Evolutionary conservation across 2,329 filamentous ascomycete genomes (phyloP).

Genomic region (Nakataea oryzae): DNA sequence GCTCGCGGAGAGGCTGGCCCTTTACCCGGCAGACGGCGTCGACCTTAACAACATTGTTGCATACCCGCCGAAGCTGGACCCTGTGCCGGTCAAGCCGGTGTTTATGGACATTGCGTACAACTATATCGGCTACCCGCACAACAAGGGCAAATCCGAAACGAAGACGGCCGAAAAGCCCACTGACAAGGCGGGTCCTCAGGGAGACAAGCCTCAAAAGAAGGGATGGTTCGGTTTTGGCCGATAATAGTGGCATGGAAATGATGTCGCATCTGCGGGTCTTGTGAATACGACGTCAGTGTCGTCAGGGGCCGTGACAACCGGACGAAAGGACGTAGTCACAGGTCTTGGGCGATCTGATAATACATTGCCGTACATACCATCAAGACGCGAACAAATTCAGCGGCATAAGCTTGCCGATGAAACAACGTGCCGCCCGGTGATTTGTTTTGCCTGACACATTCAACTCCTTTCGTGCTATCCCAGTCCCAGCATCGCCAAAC

Average conservation of each 20-base stretch:
- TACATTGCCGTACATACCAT: not conserved
- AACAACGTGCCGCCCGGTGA: not conserved
- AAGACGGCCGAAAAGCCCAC: conserved; percentile 12
- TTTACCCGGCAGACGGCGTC: conserved; percentile 57
- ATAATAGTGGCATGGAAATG: conserved; percentile 15
- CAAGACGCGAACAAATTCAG: not conserved
- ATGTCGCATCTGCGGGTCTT: not conserved
- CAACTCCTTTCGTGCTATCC: too few relatives aligned
- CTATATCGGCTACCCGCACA: conserved; percentile 83
- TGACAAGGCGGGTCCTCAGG: conserved; percentile 14
- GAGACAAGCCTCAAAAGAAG: conserved; percentile 47
- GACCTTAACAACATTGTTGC: conserved; percentile 74
- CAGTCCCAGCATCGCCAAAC: too few relatives aligned
- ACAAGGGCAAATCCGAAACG: conserved; percentile 18
- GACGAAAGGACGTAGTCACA: not conserved
- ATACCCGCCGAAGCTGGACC: conserved; percentile 74
- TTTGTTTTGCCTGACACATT: not conserved
- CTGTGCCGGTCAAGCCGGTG: conserved; percentile 84
- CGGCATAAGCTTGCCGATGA: not conserved
- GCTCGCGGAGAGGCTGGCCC: conserved; percentile 62
- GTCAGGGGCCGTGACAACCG: not conserved
- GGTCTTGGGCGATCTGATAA: not conserved
- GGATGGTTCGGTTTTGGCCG: conserved; percentile 71
- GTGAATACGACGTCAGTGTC: not conserved
- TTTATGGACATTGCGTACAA: conserved; percentile 98